Base-by-base conservation (phyloP, 345 rosid genomes). In the Syzygium aqueum region DNA sequence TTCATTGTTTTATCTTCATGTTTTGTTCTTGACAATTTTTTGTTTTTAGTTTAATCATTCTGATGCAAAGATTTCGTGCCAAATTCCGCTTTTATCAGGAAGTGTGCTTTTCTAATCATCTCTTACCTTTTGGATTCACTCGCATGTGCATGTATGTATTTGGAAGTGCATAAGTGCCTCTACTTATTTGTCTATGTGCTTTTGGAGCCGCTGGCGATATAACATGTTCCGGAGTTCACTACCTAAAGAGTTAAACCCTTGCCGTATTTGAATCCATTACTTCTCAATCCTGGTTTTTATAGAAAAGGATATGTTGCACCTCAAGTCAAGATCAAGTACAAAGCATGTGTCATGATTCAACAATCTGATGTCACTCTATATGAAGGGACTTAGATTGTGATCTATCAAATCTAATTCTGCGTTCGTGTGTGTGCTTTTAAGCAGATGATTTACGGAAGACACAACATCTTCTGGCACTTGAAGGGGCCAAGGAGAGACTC, bases 401-500 rank as follows among this genome's bases (percentile, higher is more conserved):
- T 21, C 46, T 37, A 19, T 2, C 19, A 65, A 16, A 65, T 65
- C 43, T 67, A 67, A 67, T 19, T 19, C 23, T 51, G 27, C 56
- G 22, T 73, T 8, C 51, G 4, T 40, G 7, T 3, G 8, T 2
- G 52, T 53, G 14, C 28, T 21, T 53, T 8, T 22, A 54, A 54
- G 59, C 80, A 92, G 95, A 89, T 85, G 92, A 93, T 88, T 85
- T 86, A 5, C 86, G 57, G 53, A 89, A 89, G 85, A 89, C 88
- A 2, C 53, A 89, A 53, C 92, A 92, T 85, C 89, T 91, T 22
- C 86, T 46, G 57, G 87, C 86, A 15, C 92, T 92, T 85, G 87
- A 88, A 65, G 94, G 94, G 65, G 94, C 92, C 25, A 85, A 89
- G 46, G 90, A 90, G 57, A 90, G 90, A 5, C 92, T 92, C 50